These are phyloP conservation scores for Candida corydali DNA, from an alignment of 805 yeast species.

Conservation along the genomic window DNA sequence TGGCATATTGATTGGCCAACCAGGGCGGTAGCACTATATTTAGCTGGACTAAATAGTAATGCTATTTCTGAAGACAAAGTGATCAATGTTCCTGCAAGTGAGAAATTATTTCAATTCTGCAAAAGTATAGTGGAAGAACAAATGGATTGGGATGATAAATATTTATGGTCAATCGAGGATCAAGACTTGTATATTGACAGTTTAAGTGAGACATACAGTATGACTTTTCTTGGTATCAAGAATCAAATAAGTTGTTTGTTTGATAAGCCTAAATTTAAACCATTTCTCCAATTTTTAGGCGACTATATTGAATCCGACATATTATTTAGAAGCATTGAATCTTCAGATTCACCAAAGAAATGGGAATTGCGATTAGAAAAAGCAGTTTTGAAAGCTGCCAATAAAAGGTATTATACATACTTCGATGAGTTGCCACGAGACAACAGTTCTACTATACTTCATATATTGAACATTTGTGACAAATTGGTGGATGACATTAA, in stretches of 20 bases:
- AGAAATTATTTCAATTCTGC: conserved; percentile 24
- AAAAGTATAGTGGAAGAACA: conserved; percentile 29
- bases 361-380: conserved; percentile 43
- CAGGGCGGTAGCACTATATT: conserved; percentile 44
- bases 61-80: conserved; percentile 19
- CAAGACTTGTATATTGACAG: conserved; percentile 48
- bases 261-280: conserved; percentile 57
- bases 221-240: conserved; percentile 43
- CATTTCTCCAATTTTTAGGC: conserved; percentile 45
- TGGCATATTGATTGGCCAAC: conserved; percentile 60
- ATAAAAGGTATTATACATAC: conserved; percentile 34
- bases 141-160: conserved; percentile 28
- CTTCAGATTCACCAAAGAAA: conserved; percentile 35
- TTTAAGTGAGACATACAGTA: conserved; percentile 42
- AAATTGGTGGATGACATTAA: conserved; percentile 46
- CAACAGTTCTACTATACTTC: conserved; percentile 47
- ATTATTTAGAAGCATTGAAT: conserved; percentile 31
- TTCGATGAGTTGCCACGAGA: conserved; percentile 54
- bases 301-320: conserved; percentile 48
- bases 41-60: conserved; percentile 41
- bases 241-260: conserved; percentile 39
- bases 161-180: conserved; percentile 38
- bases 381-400: conserved; percentile 32
- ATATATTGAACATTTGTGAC: conserved; percentile 56
- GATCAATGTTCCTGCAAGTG: conserved; percentile 24